These are phyloP conservation scores for Metarhizium guizhouense DNA, from an alignment of 2,329 filamentous ascomycete species.

Conservation along the genomic window DNA sequence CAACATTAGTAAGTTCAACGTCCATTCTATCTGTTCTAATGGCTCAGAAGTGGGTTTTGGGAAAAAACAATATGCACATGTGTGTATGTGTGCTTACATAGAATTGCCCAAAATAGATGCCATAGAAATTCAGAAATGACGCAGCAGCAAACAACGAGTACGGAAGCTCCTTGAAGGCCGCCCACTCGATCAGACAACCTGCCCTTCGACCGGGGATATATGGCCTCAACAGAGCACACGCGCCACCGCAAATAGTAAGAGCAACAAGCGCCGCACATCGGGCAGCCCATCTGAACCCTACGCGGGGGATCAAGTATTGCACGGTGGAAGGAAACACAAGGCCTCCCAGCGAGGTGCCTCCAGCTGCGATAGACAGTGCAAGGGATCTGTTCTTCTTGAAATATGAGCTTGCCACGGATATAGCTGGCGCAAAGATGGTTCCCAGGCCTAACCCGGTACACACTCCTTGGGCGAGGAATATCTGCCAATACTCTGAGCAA, in stretches of 20 bases:
- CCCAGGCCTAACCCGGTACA: conserved; percentile 44
- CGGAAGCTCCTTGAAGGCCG: conserved; percentile 45
- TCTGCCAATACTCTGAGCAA: conserved; percentile 38
- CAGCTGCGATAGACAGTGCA: conserved; percentile 51
- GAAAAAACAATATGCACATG: neutral
- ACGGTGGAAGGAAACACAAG: conserved; percentile 50
- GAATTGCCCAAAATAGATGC: conserved; percentile 29
- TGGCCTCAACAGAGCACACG: conserved; percentile 31
- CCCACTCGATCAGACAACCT: conserved; percentile 45
- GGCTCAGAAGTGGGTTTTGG: neutral
- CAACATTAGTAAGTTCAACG: neutral
- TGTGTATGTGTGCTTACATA: conserved; percentile 25
- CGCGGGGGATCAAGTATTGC: conserved; percentile 43
- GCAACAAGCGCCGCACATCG: conserved; percentile 56
- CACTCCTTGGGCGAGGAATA: conserved; percentile 44
- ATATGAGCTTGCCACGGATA: conserved; percentile 53
- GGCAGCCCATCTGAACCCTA: conserved; percentile 57
- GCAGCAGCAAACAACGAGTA: conserved; percentile 44
- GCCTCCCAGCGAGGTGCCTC: conserved; percentile 47
- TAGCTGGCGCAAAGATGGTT: conserved; percentile 47
- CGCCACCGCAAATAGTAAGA: conserved; percentile 33
- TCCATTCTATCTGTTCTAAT: neutral
- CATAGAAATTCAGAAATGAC: conserved; percentile 35
- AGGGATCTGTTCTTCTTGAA: conserved; percentile 48
- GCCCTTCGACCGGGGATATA: conserved; percentile 37